Base-by-base conservation (phyloP, 768 basidiomycete species). In the Tulasnella sp. region DNA sequence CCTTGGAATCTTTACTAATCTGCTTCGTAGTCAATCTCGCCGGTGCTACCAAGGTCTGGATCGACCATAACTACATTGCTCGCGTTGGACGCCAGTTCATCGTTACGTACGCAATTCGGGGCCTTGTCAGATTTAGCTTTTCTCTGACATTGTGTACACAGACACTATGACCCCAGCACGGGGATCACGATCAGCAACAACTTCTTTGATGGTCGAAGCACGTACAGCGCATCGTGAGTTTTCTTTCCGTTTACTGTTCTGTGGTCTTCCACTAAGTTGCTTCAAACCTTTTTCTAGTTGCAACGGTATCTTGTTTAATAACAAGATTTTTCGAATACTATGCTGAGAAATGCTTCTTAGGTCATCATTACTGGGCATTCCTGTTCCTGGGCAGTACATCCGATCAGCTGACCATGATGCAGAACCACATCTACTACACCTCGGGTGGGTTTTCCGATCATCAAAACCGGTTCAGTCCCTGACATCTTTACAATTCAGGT, bases 51-150 rank as follows among this genome's bases (percentile, higher is more conserved):
- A 69, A 69, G 64, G 64, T 69, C 31, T 69, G 64, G 64, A 69
- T 69, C 34, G 64, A 69, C 64, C 64, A 69, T 31, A 69, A 69
- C 31, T 69, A 69, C 34, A 69, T 69, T 22, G 54, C 54, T 58
- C 54, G 54, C 6, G 54, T 58, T 20, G 54, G 54, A 5, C 54
- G 54, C 54, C 54, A 58, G 54, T 58, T 58, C n/a, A 58, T 58
- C 54, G 54, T 58, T 20, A 11, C 54, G 54, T 58, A 58, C 54
- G 54, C 24, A 8, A n/a, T 11, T 22, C 22, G n/a, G n/a, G n/a
- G n/a, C 8, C 4, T 58, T 58, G 54, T 58, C 6, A 58, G 6
- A 22, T 6, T 58, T 7, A 5, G 16, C n/a, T 6, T n/a, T n/a
- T n/a, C n/a, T n/a, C n/a, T n/a, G n/a, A n/a, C n/a, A n/a, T n/a